Evolutionary conservation across 2,329 filamentous ascomycete genomes (phyloP).

Genomic region (Rachicladosporium sp.): DNA sequence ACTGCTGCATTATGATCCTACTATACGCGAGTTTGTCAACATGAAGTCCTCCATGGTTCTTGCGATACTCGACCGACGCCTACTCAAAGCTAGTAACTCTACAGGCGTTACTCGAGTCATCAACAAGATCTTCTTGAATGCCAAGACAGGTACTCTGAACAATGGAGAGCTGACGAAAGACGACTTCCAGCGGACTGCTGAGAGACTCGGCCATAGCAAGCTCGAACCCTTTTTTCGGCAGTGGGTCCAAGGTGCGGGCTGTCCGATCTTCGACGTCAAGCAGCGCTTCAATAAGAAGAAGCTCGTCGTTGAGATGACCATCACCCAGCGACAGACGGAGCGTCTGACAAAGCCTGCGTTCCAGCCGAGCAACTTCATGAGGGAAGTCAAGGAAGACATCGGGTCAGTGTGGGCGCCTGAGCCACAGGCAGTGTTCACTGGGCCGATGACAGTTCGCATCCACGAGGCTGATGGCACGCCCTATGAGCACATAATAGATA

Average conservation of each 20-base stretch:
- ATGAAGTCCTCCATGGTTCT: constrained; percentile 84
- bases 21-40: constrained; percentile 80
- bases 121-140: constrained; percentile 72
- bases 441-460: constrained; percentile 94
- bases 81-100: constrained; percentile 78
- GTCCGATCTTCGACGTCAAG: constrained; percentile 72
- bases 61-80: constrained; percentile 82
- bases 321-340: constrained; percentile 60
- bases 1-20: constrained; percentile 64
- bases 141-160: constrained; percentile 65
- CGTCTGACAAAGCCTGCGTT: constrained; percentile 47
- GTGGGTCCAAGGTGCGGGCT: constrained; percentile 82
- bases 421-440: constrained; percentile 61
- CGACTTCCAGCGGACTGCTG: constrained; percentile 69
- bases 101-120: constrained; percentile 76
- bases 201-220: constrained; percentile 76
- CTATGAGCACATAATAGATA: constrained; percentile 95
- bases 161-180: constrained; percentile 61
- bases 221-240: constrained; percentile 87
- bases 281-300: constrained; percentile 98
- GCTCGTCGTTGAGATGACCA: constrained; percentile 81
- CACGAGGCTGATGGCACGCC: constrained; percentile 97
- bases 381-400: constrained; percentile 71
- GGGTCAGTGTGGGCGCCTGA: constrained; percentile 54
- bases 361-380: constrained; percentile 64